phyloP scores from a whole-genome alignment of 345 rosid genomes.

The Acer campestre region DNA sequence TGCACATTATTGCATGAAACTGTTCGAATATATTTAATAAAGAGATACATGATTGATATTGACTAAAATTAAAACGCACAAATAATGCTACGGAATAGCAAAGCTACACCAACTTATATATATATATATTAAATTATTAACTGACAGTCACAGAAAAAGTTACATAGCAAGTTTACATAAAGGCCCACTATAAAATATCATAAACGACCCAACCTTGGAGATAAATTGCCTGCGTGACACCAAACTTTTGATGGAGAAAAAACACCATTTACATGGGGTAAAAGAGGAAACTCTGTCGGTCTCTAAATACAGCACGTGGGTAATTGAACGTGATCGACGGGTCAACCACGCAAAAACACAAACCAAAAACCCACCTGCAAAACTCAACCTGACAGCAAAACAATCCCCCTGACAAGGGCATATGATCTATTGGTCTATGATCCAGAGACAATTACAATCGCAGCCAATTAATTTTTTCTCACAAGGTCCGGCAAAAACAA shows the following conservation, averaged over 20 bases:
- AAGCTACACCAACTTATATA: too few relatives aligned
- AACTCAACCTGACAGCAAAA: constrained; percentile 10
- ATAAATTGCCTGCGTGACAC: neutral
- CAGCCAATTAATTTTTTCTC: constrained; percentile 2
- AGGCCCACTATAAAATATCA: neutral
- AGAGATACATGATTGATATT: neutral
- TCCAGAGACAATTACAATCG: neutral
- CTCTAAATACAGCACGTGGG: constrained; percentile 14
- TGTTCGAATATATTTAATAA: neutral
- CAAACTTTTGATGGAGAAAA: neutral
- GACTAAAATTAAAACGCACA: neutral
- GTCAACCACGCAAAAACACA: constrained; percentile 26
- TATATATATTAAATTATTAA: too few relatives aligned
- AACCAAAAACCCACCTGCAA: constrained; percentile 22
- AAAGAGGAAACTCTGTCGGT: neutral
- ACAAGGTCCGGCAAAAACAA: neutral
- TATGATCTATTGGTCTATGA: neutral
- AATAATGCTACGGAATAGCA: too few relatives aligned
- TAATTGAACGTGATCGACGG: constrained; percentile 24
- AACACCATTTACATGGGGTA: neutral
- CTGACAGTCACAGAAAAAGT: neutral
- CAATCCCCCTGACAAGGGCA: neutral
- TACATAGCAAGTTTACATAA: neutral
- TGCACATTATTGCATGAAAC: neutral
- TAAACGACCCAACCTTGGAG: neutral